Evolutionary conservation across 2,329 filamentous ascomycete genomes (phyloP), one percentile per base, ranked within the genome.

Genomic region (Exophiala mesophila): DNA sequence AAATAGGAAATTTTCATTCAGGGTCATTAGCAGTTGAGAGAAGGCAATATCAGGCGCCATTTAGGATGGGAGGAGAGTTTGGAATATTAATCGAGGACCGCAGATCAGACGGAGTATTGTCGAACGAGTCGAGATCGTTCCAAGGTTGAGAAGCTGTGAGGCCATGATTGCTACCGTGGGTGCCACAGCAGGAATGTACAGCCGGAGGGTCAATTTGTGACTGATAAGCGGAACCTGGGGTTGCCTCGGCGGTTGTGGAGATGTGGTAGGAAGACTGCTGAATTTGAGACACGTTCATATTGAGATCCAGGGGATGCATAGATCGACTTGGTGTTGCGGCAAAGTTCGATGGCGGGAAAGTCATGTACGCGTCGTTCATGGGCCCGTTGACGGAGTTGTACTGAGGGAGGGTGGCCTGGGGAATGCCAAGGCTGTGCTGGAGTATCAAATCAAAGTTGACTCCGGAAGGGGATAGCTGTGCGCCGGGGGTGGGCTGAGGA

Each of bases 61-160:
- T 34, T 6, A 19, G 9, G 12, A 34, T 34, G 4, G 32, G 32
- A 17, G 32, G 32, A 34, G 32, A 34, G 20, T 34, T 34, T 34
- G 32, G 32, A 7, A 34, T 34, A n/a, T 13, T 7, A 4, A 17
- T 34, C 7, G 29, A n/a, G 7, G 29, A 32, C 20, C 32, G 4
- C 16, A 34, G 16, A 34, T 34, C 9, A n/a, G 8, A 17, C 4
- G 32, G 15, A 18, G 16, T 7, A 18, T 18, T 17, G 5, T 34
- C 13, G n/a, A 34, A 34, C 7, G 16, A 5, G 20, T 34, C 32
- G 16, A 13, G 7, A 8, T 13, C 29, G 13, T 7, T 7, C 29
- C 29, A 32, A 26, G 23, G 7, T 13, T 7, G 7, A 13, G 16
- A 6, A 13, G 10, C 15, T 15, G 10, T n/a, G 7, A 13, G 6